phyloP scores from a whole-genome alignment of 805 yeast genomes.

The Cyberlindnera veronae region DNA sequence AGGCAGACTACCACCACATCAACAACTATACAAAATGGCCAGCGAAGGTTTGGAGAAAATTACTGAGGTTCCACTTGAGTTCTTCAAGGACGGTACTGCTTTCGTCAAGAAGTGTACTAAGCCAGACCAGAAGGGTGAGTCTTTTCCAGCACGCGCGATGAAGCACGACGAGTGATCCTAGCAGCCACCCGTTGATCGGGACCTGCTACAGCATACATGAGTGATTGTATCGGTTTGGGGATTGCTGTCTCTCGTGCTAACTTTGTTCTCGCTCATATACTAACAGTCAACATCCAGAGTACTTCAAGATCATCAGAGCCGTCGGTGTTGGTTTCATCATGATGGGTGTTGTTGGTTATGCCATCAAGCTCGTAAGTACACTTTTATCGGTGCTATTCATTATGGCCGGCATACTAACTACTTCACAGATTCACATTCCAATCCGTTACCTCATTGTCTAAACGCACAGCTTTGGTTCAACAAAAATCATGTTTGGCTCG shows the following conservation, averaged over 20 bases:
- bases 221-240: no score
- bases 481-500: no score
- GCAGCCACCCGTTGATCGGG: no score
- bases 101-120: conserved; percentile 90
- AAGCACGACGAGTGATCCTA: no score
- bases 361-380: conserved; percentile 65
- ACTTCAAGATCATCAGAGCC: conserved; percentile 83
- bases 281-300: no score
- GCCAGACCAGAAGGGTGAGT: conserved; percentile 77
- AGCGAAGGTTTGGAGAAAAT: conserved; percentile 70
- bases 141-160: background rate
- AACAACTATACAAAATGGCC: conserved; percentile 26
- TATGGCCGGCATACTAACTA: conserved; percentile 7
- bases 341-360: conserved; percentile 97
- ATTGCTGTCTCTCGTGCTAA: no score
- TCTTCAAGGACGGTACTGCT: conserved; percentile 85
- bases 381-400: background rate
- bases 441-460: conserved; percentile 92
- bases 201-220: no score
- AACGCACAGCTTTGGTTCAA: no score
- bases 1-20: background rate
- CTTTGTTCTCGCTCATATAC: no score
- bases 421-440: conserved; percentile 71
- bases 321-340: conserved; percentile 95
- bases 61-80: conserved; percentile 85